Evolutionary conservation across 805 yeast species (phyloP).

Genomic region (Torulaspora franciscae): DNA sequence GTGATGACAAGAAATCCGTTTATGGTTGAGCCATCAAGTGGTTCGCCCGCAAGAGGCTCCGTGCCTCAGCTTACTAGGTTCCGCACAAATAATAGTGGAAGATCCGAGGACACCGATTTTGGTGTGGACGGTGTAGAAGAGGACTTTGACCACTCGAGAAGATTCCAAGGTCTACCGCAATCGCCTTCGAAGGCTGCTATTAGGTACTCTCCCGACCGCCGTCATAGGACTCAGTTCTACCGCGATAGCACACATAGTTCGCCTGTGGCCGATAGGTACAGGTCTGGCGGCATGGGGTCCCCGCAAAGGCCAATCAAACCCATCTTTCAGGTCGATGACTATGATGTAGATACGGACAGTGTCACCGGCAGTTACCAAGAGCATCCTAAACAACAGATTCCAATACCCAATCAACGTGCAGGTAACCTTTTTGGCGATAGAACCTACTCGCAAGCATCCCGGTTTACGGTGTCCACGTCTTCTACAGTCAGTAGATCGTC

Average conservation of each 20-base stretch:
- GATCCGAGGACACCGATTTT: slow-evolving; percentile 11
- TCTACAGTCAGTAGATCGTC: slow-evolving; percentile 28
- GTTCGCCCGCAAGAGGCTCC: slow-evolving; percentile 29
- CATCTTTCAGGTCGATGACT: slow-evolving; percentile 44
- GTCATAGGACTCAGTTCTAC: slow-evolving; percentile 31
- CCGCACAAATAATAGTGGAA: slow-evolving; percentile 27
- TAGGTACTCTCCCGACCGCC: slow-evolving; percentile 40
- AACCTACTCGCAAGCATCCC: slow-evolving; percentile 22
- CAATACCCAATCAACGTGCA: slow-evolving; percentile 10
- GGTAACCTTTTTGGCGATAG: slow-evolving; percentile 15
- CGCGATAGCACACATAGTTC: slow-evolving; percentile 32
- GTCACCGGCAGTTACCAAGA: slow-evolving; percentile 21
- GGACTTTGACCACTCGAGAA: slow-evolving; percentile 25
- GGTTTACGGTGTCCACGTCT: slow-evolving; percentile 20
- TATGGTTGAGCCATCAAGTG: slow-evolving; percentile 30
- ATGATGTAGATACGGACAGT: slow-evolving; percentile 36
- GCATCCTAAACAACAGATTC: slow-evolving; percentile 11
- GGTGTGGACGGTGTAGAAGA: slow-evolving; percentile 16
- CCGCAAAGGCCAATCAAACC: slow-evolving; percentile 58
- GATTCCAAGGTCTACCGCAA: slow-evolving; percentile 35
- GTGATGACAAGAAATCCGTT: slow-evolving; percentile 35
- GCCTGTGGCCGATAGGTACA: slow-evolving; percentile 51
- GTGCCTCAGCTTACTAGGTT: slow-evolving; percentile 28
- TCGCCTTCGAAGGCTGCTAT: slow-evolving; percentile 41
- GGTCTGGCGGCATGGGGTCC: slow-evolving; percentile 63